Evolutionary conservation across 805 yeast genomes (phyloP).

Genomic region (Yarrowia sp.): DNA sequence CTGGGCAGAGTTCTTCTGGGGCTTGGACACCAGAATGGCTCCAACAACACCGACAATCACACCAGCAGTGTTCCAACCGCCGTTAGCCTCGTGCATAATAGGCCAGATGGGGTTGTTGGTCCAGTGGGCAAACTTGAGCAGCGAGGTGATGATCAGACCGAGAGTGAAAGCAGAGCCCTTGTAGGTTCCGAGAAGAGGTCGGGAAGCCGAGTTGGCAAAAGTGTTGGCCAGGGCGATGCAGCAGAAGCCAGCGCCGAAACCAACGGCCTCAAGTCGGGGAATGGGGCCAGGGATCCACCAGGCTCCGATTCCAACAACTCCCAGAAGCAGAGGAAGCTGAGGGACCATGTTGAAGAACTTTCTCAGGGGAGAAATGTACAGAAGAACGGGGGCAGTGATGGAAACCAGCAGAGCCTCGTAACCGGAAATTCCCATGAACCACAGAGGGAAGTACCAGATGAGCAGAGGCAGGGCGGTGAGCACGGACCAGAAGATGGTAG

Average conservation of each 20-base stretch:
- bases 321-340: conserved; percentile 53
- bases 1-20: conserved; percentile 30
- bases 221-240: conserved; percentile 59
- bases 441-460: conserved; percentile 95
- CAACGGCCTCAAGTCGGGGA: conserved; percentile 59
- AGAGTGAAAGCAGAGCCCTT: conserved; percentile 58
- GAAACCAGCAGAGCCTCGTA: conserved; percentile 72
- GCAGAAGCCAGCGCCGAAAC: conserved; percentile 65
- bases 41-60: conserved; percentile 59
- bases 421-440: conserved; percentile 98
- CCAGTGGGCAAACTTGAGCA: conserved; percentile 69
- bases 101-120: conserved; percentile 98
- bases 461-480: conserved; percentile 77
- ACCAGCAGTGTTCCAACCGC: conserved; percentile 80
- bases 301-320: conserved; percentile 70
- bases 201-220: conserved; percentile 43
- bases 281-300: conserved; percentile 69
- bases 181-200: conserved; percentile 40
- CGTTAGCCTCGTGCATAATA: conserved; percentile 77
- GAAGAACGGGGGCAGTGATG: conserved; percentile 57
- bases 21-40: conserved; percentile 59
- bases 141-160: conserved; percentile 72
- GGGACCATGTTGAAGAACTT: conserved; percentile 47
- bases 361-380: conserved; percentile 49
- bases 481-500: conserved; percentile 82